Conservation (phyloP, 805 yeast species). For the Candida nanaspora region DNA sequence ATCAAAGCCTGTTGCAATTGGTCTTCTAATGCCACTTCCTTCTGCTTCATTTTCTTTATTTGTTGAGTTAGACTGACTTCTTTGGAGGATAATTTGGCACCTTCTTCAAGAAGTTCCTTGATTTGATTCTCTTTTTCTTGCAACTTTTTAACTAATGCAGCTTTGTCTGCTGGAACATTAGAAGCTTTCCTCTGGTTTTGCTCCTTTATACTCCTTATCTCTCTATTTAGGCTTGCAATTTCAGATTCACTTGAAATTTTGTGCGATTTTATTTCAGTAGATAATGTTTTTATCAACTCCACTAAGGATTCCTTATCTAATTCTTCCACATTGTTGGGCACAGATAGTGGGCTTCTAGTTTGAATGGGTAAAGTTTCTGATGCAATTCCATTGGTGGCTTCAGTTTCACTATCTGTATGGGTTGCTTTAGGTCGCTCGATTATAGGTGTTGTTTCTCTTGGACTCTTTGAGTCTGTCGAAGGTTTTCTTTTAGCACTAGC, state of each 20-base stretch:
- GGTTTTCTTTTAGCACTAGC: constrained; percentile 42
- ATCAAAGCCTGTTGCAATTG: constrained; percentile 23
- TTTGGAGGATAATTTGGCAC: constrained; percentile 60
- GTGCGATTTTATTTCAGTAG: neutral
- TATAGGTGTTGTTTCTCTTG: constrained; percentile 2
- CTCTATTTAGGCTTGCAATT: constrained; percentile 1
- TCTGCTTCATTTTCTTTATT: constrained; percentile 53
- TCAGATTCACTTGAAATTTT: constrained; percentile 1
- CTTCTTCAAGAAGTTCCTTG: constrained; percentile 64
- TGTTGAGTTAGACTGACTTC: constrained; percentile 65
- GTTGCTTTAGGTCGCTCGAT: neutral
- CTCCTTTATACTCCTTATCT: neutral
- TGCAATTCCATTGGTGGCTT: neutral
- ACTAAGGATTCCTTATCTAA: constrained; percentile 3
- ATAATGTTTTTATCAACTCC: neutral
- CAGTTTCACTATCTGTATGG: neutral
- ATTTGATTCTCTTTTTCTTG: constrained; percentile 54
- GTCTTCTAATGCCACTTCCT: constrained; percentile 30
- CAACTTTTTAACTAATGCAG: constrained; percentile 22
- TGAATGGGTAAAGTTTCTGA: neutral
- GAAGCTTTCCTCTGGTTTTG: neutral
- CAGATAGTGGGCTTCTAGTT: neutral
- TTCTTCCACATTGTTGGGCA: neutral
- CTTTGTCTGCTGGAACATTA: neutral
- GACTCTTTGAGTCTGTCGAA: neutral